Evolutionary conservation across 192 early-diverging fungal genomes (phyloP).

Genomic region (Coemansia sp.): DNA sequence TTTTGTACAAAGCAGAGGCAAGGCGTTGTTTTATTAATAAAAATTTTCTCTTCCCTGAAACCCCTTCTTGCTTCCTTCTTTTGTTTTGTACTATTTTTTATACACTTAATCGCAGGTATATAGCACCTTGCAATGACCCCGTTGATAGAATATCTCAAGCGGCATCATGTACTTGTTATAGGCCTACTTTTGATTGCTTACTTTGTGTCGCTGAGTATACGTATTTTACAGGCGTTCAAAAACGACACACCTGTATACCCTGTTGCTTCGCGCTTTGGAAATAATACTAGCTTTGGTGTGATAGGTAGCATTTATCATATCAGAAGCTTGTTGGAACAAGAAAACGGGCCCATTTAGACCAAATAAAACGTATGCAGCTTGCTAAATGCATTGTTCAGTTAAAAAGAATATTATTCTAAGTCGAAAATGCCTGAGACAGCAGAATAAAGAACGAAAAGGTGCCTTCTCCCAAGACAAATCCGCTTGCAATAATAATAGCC

Average conservation of each 20-base stretch:
- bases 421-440: slow-evolving; percentile 38
- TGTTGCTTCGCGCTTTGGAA: no score
- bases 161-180: background rate
- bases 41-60: no score
- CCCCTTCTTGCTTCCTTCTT: background rate
- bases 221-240: background rate
- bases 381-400: no score
- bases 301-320: no score
- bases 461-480: slow-evolving; percentile 77
- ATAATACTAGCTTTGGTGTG: no score
- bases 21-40: no score
- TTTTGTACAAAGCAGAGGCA: no score
- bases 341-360: no score
- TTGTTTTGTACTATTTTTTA: background rate
- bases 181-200: background rate
- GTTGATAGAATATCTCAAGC: background rate
- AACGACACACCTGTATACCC: background rate
- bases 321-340: no score
- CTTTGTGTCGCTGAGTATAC: background rate
- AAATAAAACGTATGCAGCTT: no score
- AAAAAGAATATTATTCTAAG: background rate
- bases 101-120: background rate
- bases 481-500: slow-evolving; percentile 72
- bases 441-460: slow-evolving; percentile 68
- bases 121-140: background rate